Evolutionary conservation across 163 green algal genomes (phyloP), one percentile per base, ranked within the genome.

Genomic region (Volvox carteri): DNA sequence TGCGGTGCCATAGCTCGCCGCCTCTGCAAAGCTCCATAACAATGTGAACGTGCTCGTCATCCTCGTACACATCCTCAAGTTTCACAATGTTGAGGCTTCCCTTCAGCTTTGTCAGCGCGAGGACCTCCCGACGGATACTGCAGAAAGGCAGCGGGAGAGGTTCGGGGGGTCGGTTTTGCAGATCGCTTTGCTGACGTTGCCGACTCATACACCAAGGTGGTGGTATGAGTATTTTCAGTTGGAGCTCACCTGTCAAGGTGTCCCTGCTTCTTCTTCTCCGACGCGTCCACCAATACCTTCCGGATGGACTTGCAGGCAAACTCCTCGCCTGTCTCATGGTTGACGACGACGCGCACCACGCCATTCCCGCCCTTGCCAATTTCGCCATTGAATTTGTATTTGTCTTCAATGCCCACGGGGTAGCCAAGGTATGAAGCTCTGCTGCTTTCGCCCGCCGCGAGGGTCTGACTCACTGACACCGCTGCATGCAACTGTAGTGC

Each of bases 21-120:
- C 98, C 98, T 19, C 86, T 86, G 92, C 97, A 99, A 19, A 94
- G 90, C 91, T 99, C 98, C 97, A 99, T 98, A 25, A 99, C 92
- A 70, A 98, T 95, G 91, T 98, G 95, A 0, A 99, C 91, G 78
- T 92, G 88, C 0, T 93, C 65, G 30, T 98, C 94, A 84, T 99
- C 97, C 90, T 99, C 98, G 62, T 94, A 99, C 44, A 98, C 96
- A 78, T 96, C 91, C 73, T 95, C 88, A 19, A 96, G 86, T 70
- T 91, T 91, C 1, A 94, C 88, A 11, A 96, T 90, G 78, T 94
- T 94, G 7, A 98, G 92, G 37, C 94, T 97, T 56, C 96, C 96
- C 4, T 92, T 90, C 48, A 98, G 93, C 39, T 91, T 89, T 1
- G 84, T 92, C 58, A 98, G 91, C 18, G 98, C 95, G 46, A 92